Evolutionary conservation across 116 monocot genomes (phyloP), one percentile per base, ranked within the genome.

Genomic region (Iris pallida): DNA sequence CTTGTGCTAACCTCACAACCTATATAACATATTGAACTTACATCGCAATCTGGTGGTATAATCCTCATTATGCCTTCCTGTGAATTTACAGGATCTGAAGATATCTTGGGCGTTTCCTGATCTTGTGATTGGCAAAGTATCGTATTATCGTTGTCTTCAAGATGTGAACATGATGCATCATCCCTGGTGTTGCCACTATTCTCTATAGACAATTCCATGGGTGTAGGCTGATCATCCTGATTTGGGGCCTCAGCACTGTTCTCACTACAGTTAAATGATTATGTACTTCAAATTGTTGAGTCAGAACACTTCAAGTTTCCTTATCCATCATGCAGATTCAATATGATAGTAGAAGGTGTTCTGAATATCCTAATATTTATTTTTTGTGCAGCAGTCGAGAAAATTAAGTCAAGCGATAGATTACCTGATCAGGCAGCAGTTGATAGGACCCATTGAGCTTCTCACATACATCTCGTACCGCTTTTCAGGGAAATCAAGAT

Each of bases 401-500:
- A 18, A 7, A 57, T 30, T 30, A 30, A 30, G 30, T 30, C 30
- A 30, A 30, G 30, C 2, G 30, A 30, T 30, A 30, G 30, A 30
- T 30, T 81, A 88, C 88, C 81, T 88, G 57, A 88, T 63, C 56
- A 88, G 68, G 68, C 66, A 88, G 68, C 81, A 81, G 76, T 79
- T 73, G 60, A 88, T 76, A 8, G 88, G 88, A 42, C 84, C 88
- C 71, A 79, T 81, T 4, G 81, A 75, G 57, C 81, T 88, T 74
- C 88, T 80, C 63, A 88, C 46, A 56, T 79, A 49, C 49, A 88
- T 79, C 66, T 79, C 79, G 68, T 88, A 84, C 47, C 53, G 76
- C 48, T 73, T 76, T 41, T 74, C 70, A 58, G 72, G 70, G 62
- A 68, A 77, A 48, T 75, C 84, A 18, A 73, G 16, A 59, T 79